Conservation (phyloP, 2,329 filamentous ascomycete genomes). For the Exophiala bonariae region DNA sequence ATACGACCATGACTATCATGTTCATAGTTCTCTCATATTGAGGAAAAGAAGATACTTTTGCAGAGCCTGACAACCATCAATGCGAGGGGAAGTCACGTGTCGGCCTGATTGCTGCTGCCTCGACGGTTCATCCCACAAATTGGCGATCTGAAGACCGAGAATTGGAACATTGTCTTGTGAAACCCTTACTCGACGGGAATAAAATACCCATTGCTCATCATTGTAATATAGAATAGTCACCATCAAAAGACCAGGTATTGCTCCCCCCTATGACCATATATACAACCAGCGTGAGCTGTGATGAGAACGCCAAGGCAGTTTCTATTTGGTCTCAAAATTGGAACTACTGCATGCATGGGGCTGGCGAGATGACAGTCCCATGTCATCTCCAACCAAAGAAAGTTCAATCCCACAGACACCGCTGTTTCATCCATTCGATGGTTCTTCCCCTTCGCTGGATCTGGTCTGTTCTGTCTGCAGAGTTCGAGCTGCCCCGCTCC, state of each 20-base stretch:
- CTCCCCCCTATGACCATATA: conserved; percentile 1
- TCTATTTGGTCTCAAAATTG: conserved; percentile 12
- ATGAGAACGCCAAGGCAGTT: conserved; percentile 4
- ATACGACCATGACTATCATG: too few relatives aligned
- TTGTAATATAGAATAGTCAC: too few relatives aligned
- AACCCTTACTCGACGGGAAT: too few relatives aligned
- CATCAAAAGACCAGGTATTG: neutral
- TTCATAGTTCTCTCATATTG: too few relatives aligned
- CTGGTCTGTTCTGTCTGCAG: conserved; percentile 7
- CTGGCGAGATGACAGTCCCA: conserved; percentile 10
- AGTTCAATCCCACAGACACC: conserved; percentile 9
- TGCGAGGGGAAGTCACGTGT: too few relatives aligned
- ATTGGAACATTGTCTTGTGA: too few relatives aligned
- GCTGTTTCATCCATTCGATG: conserved; percentile 14
- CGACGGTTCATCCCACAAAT: too few relatives aligned
- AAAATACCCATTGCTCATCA: too few relatives aligned
- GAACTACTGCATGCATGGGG: conserved; percentile 22
- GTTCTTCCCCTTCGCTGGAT: conserved; percentile 5
- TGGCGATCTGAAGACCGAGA: too few relatives aligned
- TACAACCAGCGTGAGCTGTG: conserved; percentile 7
- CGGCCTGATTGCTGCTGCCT: too few relatives aligned
- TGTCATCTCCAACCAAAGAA: conserved; percentile 5
- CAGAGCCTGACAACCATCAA: too few relatives aligned
- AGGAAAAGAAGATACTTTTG: too few relatives aligned
- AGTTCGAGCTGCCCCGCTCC: neutral